Evolutionary conservation across 1,139 yeast species (phyloP).

Genomic region (Taphrina flavorubra): DNA sequence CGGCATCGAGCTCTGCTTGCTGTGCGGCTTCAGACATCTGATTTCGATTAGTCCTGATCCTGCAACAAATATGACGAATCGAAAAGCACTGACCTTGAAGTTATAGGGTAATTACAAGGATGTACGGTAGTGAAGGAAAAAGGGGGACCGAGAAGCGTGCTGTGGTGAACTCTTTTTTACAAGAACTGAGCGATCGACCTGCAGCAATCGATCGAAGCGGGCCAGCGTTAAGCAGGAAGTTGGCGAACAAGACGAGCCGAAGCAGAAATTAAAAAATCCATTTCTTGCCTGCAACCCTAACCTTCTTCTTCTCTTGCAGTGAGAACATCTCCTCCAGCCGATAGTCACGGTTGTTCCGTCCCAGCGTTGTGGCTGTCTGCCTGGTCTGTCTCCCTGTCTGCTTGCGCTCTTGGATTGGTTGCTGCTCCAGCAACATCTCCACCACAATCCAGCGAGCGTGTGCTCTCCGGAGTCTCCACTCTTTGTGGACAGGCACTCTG

Average conservation of each 20-base stretch:
- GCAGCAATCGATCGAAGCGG: conserved; percentile 13
- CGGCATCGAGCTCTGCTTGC: conserved; percentile 61
- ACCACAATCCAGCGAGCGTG: too few species aligned
- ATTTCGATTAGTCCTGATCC: background rate
- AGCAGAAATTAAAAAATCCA: conserved; percentile 10
- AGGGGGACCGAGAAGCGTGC: conserved; percentile 6
- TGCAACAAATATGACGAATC: background rate
- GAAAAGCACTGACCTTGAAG: conserved; percentile 5
- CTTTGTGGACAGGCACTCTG: too few species aligned
- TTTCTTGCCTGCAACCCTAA: conserved; percentile 5
- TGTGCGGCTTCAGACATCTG: conserved; percentile 39
- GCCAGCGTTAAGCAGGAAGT: conserved; percentile 1
- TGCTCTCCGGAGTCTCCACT: too few species aligned
- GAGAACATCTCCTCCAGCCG: background rate
- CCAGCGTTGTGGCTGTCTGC: background rate
- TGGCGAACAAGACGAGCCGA: conserved; percentile 15
- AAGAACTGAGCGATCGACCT: background rate
- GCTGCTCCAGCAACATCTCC: too few species aligned
- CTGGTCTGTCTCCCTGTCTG: too few species aligned
- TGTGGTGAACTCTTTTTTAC: conserved; percentile 18
- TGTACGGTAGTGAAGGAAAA: conserved; percentile 7
- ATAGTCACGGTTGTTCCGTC: background rate
- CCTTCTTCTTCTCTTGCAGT: background rate
- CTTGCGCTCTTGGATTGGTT: too few species aligned
- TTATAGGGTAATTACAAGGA: conserved; percentile 8